Percentiles rank a stretch among this genome's conserved stretches.
Evolutionary conservation across 73 alveolate species (phyloP).

Genomic region (Paramecium caudatum): DNA sequence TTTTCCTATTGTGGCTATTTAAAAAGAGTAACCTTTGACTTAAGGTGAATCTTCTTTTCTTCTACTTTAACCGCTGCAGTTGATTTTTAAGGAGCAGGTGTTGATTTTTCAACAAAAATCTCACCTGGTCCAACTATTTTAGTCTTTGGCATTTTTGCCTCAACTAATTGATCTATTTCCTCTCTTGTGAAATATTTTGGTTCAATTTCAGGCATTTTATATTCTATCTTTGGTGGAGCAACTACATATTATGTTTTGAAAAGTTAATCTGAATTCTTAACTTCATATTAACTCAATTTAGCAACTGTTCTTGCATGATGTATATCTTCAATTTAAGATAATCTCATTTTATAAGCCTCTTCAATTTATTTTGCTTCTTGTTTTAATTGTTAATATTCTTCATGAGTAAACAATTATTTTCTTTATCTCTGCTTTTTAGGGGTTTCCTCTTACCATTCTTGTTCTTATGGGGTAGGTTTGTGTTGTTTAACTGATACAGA

Average conservation of each 20-base stretch:
- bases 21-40: background rate
- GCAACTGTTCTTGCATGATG: background rate
- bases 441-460: background rate
- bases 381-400: background rate
- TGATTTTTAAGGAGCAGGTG: background rate
- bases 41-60: background rate
- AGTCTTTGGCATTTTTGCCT: conserved; percentile 13
- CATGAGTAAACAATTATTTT: background rate
- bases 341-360: conserved; percentile 29
- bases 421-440: background rate
- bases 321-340: background rate
- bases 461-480: background rate
- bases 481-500: background rate
- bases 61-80: background rate
- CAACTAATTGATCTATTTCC: background rate
- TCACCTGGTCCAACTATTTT: background rate
- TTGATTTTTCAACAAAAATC: conserved; percentile 21
- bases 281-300: background rate
- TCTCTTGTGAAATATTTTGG: conserved; percentile 17
- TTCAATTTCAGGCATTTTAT: background rate
- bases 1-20: background rate
- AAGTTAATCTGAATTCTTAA: conserved; percentile 7
- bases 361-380: conserved; percentile 53
- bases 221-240: conserved; percentile 9
- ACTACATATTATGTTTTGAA: background rate